Evolutionary conservation across 805 yeast species (phyloP), one percentile per base, ranked within the genome.

Genomic region (Ogataea saltuana): DNA sequence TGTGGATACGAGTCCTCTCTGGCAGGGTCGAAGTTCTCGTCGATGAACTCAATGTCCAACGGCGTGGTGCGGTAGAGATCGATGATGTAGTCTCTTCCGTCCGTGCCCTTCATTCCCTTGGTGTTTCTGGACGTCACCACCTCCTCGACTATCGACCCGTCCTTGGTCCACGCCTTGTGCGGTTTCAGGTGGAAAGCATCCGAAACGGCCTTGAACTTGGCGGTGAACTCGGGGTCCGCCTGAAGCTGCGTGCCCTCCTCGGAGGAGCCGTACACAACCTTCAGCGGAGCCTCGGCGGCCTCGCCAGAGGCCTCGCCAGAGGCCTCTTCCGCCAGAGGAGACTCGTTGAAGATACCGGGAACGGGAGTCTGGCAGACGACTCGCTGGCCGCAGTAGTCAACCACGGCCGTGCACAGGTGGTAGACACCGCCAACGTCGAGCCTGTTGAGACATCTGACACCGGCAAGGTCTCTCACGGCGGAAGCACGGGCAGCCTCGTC

Each of bases 291-390:
- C 31, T 57, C 64, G 20, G 64, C 55, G 13, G 60, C 63, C 21
- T 70, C 67, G 28, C 67, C 75, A 6, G 28, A 13, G 12, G 28
- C 28, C 28, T 25, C 28, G 28, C n/a, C 28, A 25, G n/a, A n/a
- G 30, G 64, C 70, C 36, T 72, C 72, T 29, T 65, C 69, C 34
- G 59, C 61, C 21, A 58, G 58, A 29, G 59, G 63, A 16, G 69
- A 61, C 43, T 75, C 74, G 42, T 77, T 70, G 63, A 85, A 83
- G 44, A 85, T 79, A 46, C 98, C 98, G 12, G 99, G 99, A 33
- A 91, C 95, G 10, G 97, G 96, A 11, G 96, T 87, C 69, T 91
- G 98, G 63, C 95, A 88, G 28, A 91, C 75, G 27, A 91, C 72
- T 63, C 98, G 78, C 56, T 80, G 83, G 48, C 98, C 99, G 59